Percentiles rank a stretch among this genome's conserved stretches.
Conservation (phyloP, 2,329 filamentous ascomycete species). For the Penicillium brasilianum region DNA sequence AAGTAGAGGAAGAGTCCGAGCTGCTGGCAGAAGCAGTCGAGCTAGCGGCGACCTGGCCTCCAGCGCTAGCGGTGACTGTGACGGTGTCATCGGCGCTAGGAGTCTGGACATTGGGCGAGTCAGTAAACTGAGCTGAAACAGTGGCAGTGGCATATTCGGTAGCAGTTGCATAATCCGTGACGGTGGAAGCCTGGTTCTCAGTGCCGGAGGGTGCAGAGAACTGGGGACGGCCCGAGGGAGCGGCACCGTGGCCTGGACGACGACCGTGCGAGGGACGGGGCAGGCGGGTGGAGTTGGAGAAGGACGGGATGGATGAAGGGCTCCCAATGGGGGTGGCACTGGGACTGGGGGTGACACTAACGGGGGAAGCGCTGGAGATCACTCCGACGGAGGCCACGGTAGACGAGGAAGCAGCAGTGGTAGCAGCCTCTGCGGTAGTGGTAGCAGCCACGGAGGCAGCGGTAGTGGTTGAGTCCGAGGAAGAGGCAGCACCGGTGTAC, state of each 20-base stretch:
- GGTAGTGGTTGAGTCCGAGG: slow-evolving; percentile 22
- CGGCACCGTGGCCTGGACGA: slow-evolving; percentile 7
- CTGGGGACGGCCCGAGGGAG: slow-evolving; percentile 13
- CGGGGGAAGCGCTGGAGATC: slow-evolving; percentile 6
- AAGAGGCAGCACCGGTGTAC: slow-evolving; percentile 34
- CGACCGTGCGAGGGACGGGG: slow-evolving; percentile 19
- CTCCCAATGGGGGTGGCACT: slow-evolving; percentile 28
- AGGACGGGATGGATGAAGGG: slow-evolving; percentile 21
- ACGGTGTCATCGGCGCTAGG: slow-evolving; percentile 27
- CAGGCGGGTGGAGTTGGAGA: slow-evolving; percentile 18
- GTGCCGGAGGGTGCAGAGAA: slow-evolving; percentile 15
- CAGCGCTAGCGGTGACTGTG: slow-evolving; percentile 30
- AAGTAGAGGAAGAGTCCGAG: slow-evolving; percentile 18
- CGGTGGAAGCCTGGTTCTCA: slow-evolving; percentile 16
- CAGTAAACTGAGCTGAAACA: slow-evolving; percentile 27
- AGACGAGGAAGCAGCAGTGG: slow-evolving; percentile 17
- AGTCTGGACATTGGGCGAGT: slow-evolving; percentile 31
- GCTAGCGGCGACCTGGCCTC: slow-evolving; percentile 28
- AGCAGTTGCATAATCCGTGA: slow-evolving; percentile 21
- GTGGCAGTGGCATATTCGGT: slow-evolving; percentile 21
- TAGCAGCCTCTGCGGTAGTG: slow-evolving; percentile 18
- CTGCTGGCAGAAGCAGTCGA: slow-evolving; percentile 20
- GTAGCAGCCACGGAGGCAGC: slow-evolving; percentile 19
- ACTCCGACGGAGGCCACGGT: slow-evolving; percentile 13
- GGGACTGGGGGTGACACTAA: slow-evolving; percentile 18